Base-by-base conservation (phyloP, 1,139 yeast species). In the Debaryomycetaceae sp. region DNA sequence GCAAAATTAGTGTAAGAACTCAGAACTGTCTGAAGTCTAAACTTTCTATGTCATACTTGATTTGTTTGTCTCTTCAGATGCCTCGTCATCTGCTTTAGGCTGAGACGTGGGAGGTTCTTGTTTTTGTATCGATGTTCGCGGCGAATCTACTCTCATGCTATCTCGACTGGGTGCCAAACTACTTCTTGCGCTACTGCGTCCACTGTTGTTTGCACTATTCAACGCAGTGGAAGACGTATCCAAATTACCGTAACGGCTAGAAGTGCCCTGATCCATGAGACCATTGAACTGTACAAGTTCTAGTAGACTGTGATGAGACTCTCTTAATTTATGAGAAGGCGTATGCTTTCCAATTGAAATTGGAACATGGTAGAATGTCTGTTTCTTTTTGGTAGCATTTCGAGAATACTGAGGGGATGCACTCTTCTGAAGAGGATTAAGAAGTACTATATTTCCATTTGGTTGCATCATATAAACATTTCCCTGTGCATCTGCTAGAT, bases 241-340 rank as follows among this genome's bases (percentile, higher is more conserved):
- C 17, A 59, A 55, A 28, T 52, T 57, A 1, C 69, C 70, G 37
- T 62, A 64, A 31, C 68, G 48, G 35, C 58, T 60, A 5, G 55
- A 43, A 1, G 52, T 46, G 4, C 48, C 47, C 24, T 38, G 44
- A 30, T 51, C 56, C 43, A 49, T 41, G 3, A 51, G 30, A 9
- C 49, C 54, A 32, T 55, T 50, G 40, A 53, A 57, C 19, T 56
- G 59, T 6, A 62, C 50, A 38, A 48, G 43, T 15, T 56, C 58
- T 39, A 63, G 48, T 13, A 63, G 45, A 13, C 53, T 50, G 7
- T 47, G 47, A 40, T 61, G 67, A 3, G 57, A 52, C 29, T 55
- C 55, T 28, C 52, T 50, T 33, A 63, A 48, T 35, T 49, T 53
- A 15, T 49, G 46, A 1, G 53, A 39, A 6, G 56, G 41, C 2